These are phyloP conservation scores for Elaeis oleifera DNA, from an alignment of 202 grass and related monocot genomes.

Conservation along the genomic window DNA sequence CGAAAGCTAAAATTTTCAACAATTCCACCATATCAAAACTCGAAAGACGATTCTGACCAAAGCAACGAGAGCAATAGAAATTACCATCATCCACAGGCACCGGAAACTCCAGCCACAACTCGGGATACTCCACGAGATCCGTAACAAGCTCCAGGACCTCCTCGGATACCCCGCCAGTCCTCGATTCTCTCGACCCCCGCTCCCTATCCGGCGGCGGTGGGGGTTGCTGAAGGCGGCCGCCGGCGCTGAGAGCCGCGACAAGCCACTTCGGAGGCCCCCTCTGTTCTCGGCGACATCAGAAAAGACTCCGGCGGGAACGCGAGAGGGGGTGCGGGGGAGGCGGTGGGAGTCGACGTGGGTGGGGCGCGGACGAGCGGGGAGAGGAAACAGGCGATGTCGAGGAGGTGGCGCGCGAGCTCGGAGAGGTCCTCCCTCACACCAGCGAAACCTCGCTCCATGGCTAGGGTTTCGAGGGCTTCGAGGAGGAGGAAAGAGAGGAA, in stretches of 20 bases:
- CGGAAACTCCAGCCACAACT: conserved; percentile 85
- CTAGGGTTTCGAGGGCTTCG: conserved; percentile 8
- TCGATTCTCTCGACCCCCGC: background rate
- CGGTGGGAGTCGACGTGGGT: conserved; percentile 76
- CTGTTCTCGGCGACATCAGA: conserved; percentile 81
- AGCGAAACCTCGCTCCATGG: conserved; percentile 50
- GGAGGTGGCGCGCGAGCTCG: conserved; percentile 78
- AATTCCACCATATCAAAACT: too few species aligned
- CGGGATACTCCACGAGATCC: conserved; percentile 43
- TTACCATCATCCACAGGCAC: conserved; percentile 63
- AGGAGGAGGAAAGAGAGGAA: background rate
- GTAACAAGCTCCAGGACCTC: conserved; percentile 49
- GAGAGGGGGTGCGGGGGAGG: conserved; percentile 37
- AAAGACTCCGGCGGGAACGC: conserved; percentile 58
- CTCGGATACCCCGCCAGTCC: conserved; percentile 24
- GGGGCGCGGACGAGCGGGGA: conserved; percentile 52
- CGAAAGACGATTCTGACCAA: too few species aligned
- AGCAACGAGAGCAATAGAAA: background rate
- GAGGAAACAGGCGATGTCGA: conserved; percentile 93
- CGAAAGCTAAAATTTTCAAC: too few species aligned
- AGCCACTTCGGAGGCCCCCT: conserved; percentile 54
- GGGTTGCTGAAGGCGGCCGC: conserved; percentile 11
- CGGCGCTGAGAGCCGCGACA: conserved; percentile 28
- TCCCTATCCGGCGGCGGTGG: too few species aligned
- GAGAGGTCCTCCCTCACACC: conserved; percentile 96